phyloP scores from a whole-genome alignment of 2,329 filamentous ascomycete genomes.

The Penicillium janthinellum region DNA sequence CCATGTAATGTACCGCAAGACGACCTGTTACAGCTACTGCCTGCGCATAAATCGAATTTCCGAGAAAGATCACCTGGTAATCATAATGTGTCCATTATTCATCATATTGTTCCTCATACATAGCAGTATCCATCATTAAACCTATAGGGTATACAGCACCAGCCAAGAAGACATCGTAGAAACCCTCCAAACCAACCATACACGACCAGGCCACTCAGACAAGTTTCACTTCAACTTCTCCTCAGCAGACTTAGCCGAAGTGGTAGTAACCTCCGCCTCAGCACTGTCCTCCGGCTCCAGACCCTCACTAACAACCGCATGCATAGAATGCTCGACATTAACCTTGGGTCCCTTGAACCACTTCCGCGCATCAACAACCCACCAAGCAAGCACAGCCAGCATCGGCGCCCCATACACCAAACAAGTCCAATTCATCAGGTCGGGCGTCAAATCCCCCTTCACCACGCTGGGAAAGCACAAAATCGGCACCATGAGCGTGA shows the following conservation, averaged over 20 bases:
- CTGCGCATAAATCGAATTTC: background rate
- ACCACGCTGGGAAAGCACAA: constrained; percentile 64
- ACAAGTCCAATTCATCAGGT: constrained; percentile 69
- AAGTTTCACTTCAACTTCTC: background rate
- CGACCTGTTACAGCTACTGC: background rate
- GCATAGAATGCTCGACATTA: constrained; percentile 59
- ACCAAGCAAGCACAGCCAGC: constrained; percentile 62
- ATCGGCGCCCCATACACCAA: constrained; percentile 68
- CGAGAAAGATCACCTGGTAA: background rate
- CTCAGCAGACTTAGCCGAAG: constrained; percentile 16
- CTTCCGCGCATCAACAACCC: constrained; percentile 62
- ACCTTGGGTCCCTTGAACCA: constrained; percentile 74
- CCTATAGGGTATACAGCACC: background rate
- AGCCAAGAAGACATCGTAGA: background rate
- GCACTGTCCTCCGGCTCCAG: constrained; percentile 16
- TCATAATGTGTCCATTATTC: background rate
- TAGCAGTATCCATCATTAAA: background rate
- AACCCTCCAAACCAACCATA: background rate
- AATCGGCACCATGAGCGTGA: constrained; percentile 68
- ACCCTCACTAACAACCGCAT: constrained; percentile 30
- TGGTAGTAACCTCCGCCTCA: constrained; percentile 1
- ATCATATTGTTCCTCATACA: background rate
- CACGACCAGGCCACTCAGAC: background rate
- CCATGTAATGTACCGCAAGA: too few relatives aligned
- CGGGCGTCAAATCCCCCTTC: constrained; percentile 54